Conservation (phyloP, 192 early-diverging fungal species). For the Funneliformis geosporum region DNA sequence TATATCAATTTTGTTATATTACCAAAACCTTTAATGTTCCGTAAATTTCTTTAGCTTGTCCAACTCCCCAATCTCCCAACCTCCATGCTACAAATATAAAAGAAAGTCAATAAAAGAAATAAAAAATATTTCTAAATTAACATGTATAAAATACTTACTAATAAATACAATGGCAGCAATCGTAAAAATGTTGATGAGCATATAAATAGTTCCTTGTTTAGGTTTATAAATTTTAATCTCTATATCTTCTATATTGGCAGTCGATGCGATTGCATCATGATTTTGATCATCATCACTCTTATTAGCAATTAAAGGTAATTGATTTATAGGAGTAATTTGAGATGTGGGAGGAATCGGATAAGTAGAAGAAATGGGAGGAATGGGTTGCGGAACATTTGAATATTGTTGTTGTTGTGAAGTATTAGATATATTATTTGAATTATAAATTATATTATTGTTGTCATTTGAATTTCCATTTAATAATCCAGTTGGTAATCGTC, state of each 20-base stretch:
- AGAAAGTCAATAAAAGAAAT: not conserved
- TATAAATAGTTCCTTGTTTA: not conserved
- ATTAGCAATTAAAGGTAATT: not conserved
- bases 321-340: not conserved
- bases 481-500: not conserved
- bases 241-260: not conserved
- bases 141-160: not conserved
- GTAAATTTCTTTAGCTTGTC: not conserved
- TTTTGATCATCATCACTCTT: not conserved
- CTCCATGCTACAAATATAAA: not conserved
- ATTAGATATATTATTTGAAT: not conserved
- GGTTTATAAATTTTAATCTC: not conserved
- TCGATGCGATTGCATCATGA: not conserved
- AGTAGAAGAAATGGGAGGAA: not conserved
- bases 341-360: not conserved
- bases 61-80: not conserved
- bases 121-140: not conserved
- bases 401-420: no score
- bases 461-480: not conserved
- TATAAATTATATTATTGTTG: not conserved
- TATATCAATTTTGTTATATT: no score
- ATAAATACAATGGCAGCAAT: not conserved
- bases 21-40: no score
- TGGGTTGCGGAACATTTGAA: not conserved
- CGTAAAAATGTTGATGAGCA: not conserved